Evolutionary conservation across 1,284 basidiomycete genomes (phyloP).

Genomic region (Ustilago trichophora): DNA sequence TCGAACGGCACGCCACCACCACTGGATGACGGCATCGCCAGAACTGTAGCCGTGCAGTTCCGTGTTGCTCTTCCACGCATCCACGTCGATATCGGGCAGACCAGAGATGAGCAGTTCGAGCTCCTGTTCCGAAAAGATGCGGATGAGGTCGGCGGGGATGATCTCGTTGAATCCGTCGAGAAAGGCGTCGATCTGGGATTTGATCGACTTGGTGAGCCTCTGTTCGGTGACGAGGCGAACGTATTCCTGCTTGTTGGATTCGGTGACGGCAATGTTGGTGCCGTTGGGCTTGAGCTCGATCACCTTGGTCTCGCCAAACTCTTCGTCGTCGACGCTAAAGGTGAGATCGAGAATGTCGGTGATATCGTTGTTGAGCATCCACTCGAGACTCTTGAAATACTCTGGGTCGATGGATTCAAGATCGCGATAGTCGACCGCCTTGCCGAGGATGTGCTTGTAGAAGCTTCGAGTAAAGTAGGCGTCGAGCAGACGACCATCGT

Average conservation of each 20-base stretch:
- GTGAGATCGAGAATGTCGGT: constrained; percentile 79
- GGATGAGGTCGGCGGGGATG: constrained; percentile 73
- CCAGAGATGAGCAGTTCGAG: constrained; percentile 97
- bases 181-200: constrained; percentile 75
- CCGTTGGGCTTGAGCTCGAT: constrained; percentile 64
- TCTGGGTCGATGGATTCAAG: constrained; percentile 68
- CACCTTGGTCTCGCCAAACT: constrained; percentile 68
- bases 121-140: constrained; percentile 93
- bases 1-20: constrained; percentile 99
- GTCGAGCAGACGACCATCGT: constrained; percentile 92
- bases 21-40: constrained; percentile 88
- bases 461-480: constrained; percentile 85
- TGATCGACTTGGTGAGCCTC: constrained; percentile 88
- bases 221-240: constrained; percentile 91
- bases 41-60: constrained; percentile 82
- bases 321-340: constrained; percentile 89
- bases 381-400: constrained; percentile 81
- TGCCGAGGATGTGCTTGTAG: constrained; percentile 65
- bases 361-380: constrained; percentile 70
- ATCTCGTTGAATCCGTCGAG: constrained; percentile 94
- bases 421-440: constrained; percentile 63
- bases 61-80: constrained; percentile 95
- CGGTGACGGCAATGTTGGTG: constrained; percentile 65
- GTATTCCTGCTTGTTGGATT: constrained; percentile 96
- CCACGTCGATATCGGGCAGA: constrained; percentile 97